Conservation (phyloP, 805 yeast genomes). For the Ogataea neopini region DNA sequence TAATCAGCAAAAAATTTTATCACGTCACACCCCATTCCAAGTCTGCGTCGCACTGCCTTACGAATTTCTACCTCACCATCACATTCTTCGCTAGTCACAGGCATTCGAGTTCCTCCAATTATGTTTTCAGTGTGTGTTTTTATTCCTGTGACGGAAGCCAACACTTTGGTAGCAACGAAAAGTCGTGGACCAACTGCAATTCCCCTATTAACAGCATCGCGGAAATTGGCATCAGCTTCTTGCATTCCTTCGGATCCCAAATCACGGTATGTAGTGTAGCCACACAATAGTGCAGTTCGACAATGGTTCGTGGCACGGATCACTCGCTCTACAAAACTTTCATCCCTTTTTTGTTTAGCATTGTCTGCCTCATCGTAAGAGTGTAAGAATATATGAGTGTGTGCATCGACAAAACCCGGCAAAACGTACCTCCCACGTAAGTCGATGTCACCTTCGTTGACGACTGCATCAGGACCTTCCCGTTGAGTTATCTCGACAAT, state of each 20-base stretch:
- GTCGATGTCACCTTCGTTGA: slow-evolving; percentile 24
- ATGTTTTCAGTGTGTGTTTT: slow-evolving; percentile 28
- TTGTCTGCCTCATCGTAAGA: slow-evolving; percentile 31
- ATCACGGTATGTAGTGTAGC: slow-evolving; percentile 34
- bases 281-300: slow-evolving; percentile 26
- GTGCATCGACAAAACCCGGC: slow-evolving; percentile 34
- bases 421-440: slow-evolving; percentile 26
- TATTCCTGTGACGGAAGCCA: slow-evolving; percentile 27
- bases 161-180: slow-evolving; percentile 30
- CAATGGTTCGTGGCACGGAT: slow-evolving; percentile 31
- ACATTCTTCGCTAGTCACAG: slow-evolving; percentile 28
- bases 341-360: slow-evolving; percentile 31
- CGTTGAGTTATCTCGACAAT: slow-evolving; percentile 18
- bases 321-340: slow-evolving; percentile 30
- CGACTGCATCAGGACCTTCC: slow-evolving; percentile 1
- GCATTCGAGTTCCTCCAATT: slow-evolving; percentile 27
- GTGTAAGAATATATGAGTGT: slow-evolving; percentile 33
- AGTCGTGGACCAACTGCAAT: slow-evolving; percentile 29
- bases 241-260: slow-evolving; percentile 32
- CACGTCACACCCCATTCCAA: slow-evolving; percentile 32
- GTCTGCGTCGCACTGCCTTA: slow-evolving; percentile 29
- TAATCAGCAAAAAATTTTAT: slow-evolving; percentile 33
- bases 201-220: slow-evolving; percentile 32
- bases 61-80: slow-evolving; percentile 31
- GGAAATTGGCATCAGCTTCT: slow-evolving; percentile 31